A percentile compares a stretch with the other conserved stretches of the same genome.
Evolutionary conservation across 2,329 filamentous ascomycete genomes (phyloP).

Genomic region (Xylogone sp.): DNA sequence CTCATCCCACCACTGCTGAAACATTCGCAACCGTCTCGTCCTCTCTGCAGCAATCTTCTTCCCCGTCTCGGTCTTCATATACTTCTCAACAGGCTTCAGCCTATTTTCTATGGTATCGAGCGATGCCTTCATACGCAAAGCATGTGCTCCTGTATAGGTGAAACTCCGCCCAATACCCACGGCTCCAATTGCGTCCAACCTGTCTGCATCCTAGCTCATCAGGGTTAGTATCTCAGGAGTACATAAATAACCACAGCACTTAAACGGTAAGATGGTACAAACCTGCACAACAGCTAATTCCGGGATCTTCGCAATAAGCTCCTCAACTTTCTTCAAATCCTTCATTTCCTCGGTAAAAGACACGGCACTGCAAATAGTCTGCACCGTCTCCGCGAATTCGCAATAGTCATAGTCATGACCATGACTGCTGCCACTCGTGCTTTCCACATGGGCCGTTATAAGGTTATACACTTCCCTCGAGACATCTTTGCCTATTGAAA

Average conservation of each 20-base stretch:
- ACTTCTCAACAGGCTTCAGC: constrained; percentile 49
- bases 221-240: too few species aligned
- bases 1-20: constrained; percentile 53
- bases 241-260: too few species aligned
- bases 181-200: constrained; percentile 86
- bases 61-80: constrained; percentile 60
- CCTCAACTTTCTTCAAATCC: constrained; percentile 54
- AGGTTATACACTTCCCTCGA: too few species aligned
- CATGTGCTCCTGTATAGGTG: constrained; percentile 67
- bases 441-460: too few species aligned
- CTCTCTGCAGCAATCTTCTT: constrained; percentile 46
- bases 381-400: constrained; percentile 61
- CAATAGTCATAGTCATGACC: constrained; percentile 30
- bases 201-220: constrained; percentile 73
- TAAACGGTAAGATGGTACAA: too few species aligned
- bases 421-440: too few species aligned
- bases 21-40: constrained; percentile 44
- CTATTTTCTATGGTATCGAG: constrained; percentile 75
- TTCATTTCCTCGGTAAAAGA: constrained; percentile 73
- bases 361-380: constrained; percentile 70
- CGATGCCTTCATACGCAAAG: constrained; percentile 53
- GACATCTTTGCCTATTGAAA: too few species aligned
- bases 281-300: constrained; percentile 72
- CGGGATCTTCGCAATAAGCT: constrained; percentile 61
- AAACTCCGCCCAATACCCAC: constrained; percentile 78